Base-by-base conservation (phyloP, 2,329 filamentous ascomycete genomes). In the Phyllosticta capitalensis region DNA sequence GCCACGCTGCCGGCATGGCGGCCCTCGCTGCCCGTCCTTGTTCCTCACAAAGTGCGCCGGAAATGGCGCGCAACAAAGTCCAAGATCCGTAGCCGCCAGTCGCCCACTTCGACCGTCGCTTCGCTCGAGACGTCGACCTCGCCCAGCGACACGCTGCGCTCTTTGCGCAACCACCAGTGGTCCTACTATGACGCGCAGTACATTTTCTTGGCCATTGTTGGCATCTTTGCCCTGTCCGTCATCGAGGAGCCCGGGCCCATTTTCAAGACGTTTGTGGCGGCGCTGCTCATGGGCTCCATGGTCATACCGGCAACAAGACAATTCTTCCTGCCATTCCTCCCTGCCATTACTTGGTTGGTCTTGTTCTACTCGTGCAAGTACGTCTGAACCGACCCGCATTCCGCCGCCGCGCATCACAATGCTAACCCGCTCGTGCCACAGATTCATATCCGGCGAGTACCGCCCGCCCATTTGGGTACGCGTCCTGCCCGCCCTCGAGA, bases 281-380 rank as follows among this genome's bases (percentile, higher is more conserved):
- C 86, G 1, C 78, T 83, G 57, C 80, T 92, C 62, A 78, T 87
- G 61, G 78, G 84, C 65, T 83, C 91, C 30, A 78, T 95, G 48
- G 78, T 92, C 52, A 82, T 96, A 73, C 92, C 92, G 6, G 81
- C 90, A 55, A 95, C 92, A 3, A 83, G 90, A 64, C 92, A 97
- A 72, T 95, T 96, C 73, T 90, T 96, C 71, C 79, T 96, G 50
- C 92, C 92, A 9, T 91, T 91, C 57, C 79, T 94, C 61, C 87
- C 90, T 6, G 90, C 95, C 64, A 87, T 89, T 73, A 86, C 85
- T 22, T 97, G 92, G 83, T 79, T 96, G 49, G 78, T 96, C 54
- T 90, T 95, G 72, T 96, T 96, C 77, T 96, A 94, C 74, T 86
- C 87, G 64, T 94, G 89, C 79, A 88, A 92, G 90, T 95, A 84